A percentile compares a stretch with the other conserved stretches of the same genome.
Conservation (phyloP, 495 filamentous ascomycete genomes). For the Penicillium samsonianum region DNA sequence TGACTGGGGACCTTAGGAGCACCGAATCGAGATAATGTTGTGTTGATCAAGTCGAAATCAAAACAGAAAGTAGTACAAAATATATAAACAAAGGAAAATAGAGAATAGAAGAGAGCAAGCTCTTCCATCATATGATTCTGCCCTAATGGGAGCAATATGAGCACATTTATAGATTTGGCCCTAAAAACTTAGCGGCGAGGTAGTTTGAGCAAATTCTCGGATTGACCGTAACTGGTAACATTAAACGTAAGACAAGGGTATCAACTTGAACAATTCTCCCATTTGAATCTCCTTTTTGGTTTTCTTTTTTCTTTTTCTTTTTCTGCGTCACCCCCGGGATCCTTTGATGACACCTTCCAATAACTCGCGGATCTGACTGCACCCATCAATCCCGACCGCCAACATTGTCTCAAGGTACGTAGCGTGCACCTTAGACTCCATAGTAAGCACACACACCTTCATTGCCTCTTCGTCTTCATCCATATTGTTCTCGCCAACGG, state of each 20-base stretch:
- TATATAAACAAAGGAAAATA: not conserved
- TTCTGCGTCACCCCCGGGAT: conserved; percentile 23
- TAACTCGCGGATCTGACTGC: conserved; percentile 78
- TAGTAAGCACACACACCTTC: conserved; percentile 73
- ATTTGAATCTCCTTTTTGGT: not conserved
- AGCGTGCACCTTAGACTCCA: conserved; percentile 80
- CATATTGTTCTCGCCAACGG: conserved; percentile 40
- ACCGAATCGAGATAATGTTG: not conserved
- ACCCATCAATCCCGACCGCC: conserved; percentile 88
- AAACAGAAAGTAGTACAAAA: not conserved
- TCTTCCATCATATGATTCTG: not conserved
- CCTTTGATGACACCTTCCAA: conserved; percentile 59
- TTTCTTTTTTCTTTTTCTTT: conserved; percentile 1
- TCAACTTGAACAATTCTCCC: conserved; percentile 12
- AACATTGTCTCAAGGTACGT: conserved; percentile 86
- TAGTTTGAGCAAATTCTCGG: conserved; percentile 10
- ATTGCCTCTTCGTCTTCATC: conserved; percentile 53
- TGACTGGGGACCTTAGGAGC: not conserved
- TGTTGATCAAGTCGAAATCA: not conserved
- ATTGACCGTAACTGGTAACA: not conserved
- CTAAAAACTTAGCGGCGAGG: not conserved
- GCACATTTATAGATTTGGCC: not conserved
- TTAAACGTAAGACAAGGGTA: conserved; percentile 22
- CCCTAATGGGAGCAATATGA: not conserved
- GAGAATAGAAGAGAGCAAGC: not conserved